phyloP scores from a whole-genome alignment of 2,329 filamentous ascomycete species.

The Botrytis fragariae region DNA sequence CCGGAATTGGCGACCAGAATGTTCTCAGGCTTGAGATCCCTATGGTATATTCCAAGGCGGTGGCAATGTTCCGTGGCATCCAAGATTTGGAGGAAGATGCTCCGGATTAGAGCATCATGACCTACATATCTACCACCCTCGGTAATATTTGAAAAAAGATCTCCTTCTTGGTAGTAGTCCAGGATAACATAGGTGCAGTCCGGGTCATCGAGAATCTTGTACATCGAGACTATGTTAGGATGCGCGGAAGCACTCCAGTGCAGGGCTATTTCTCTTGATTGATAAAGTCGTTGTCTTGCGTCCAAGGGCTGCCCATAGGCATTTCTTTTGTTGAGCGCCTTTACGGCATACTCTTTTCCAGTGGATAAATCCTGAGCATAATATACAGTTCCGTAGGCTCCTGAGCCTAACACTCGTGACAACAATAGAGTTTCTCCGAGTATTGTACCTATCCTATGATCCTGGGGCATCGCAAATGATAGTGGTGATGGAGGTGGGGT shows the following conservation, averaged over 20 bases:
- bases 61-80: conserved; percentile 97
- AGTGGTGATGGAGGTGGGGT: conserved; percentile 15
- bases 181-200: conserved; percentile 96
- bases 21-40: conserved; percentile 98
- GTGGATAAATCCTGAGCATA: conserved; percentile 74
- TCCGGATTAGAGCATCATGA: conserved; percentile 83
- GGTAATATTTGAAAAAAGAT: conserved; percentile 96
- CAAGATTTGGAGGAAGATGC: conserved; percentile 90
- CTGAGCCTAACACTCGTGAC: conserved; percentile 81
- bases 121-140: conserved; percentile 90
- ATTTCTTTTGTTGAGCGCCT: conserved; percentile 92
- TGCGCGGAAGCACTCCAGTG: conserved; percentile 88
- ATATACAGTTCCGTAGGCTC: conserved; percentile 96
- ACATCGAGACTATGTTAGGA: conserved; percentile 87
- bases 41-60: conserved; percentile 87
- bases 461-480: conserved; percentile 49
- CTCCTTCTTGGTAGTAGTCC: conserved; percentile 95
- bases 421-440: conserved; percentile 70
- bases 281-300: conserved; percentile 81
- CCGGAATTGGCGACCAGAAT: conserved; percentile 88
- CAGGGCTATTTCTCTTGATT: conserved; percentile 87
- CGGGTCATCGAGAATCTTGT: conserved; percentile 85
- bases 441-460: conserved; percentile 77
- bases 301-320: conserved; percentile 69
- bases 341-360: conserved; percentile 82